phyloP scores from a whole-genome alignment of 2,329 filamentous ascomycete genomes.

The Leptosphaerulina australis region DNA sequence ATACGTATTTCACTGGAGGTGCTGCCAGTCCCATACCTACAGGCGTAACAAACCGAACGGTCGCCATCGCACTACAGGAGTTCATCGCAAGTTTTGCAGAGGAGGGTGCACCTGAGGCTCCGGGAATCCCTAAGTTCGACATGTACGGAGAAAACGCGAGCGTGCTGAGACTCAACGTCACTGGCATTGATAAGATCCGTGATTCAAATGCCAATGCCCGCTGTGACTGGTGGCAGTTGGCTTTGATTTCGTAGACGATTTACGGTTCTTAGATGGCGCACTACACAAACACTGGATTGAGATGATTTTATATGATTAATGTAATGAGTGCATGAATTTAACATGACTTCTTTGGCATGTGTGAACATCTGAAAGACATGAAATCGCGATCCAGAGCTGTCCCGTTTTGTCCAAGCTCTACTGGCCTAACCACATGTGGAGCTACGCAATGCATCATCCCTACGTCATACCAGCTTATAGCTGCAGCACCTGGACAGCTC shows the following conservation, averaged over 20 bases:
- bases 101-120: slow-evolving; percentile 47
- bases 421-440: not conserved
- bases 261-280: not conserved
- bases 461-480: not conserved
- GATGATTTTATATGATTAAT: slow-evolving; percentile 6
- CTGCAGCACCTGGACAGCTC: too few relatives aligned
- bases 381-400: slow-evolving; percentile 24
- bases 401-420: slow-evolving; percentile 2
- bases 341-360: not conserved
- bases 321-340: slow-evolving; percentile 2
- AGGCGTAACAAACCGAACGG: slow-evolving; percentile 38
- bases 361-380: slow-evolving; percentile 2
- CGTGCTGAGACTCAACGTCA: slow-evolving; percentile 54
- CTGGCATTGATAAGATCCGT: slow-evolving; percentile 49
- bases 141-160: slow-evolving; percentile 54
- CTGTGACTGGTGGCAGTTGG: slow-evolving; percentile 62
- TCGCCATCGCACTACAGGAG: slow-evolving; percentile 54
- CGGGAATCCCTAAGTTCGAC: slow-evolving; percentile 53
- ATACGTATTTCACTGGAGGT: slow-evolving; percentile 59
- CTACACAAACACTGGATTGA: not conserved
- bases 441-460: not conserved
- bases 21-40: slow-evolving; percentile 16
- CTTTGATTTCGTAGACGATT: slow-evolving; percentile 32
- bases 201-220: slow-evolving; percentile 57
- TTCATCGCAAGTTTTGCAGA: slow-evolving; percentile 54